Conservation (phyloP, 2,329 filamentous ascomycete species). For the Chaetomium globosum region DNA sequence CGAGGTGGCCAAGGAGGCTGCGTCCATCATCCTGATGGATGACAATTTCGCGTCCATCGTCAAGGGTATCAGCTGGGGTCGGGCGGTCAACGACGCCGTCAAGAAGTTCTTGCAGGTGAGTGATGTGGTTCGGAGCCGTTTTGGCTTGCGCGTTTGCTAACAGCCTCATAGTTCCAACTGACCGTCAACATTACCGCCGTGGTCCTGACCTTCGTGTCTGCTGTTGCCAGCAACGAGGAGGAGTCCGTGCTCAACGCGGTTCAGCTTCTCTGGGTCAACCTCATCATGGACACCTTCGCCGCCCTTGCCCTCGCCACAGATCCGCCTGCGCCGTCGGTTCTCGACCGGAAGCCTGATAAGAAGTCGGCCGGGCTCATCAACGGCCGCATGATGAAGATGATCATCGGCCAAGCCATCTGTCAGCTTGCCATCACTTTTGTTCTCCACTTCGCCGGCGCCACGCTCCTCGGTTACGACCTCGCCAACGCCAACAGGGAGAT, state of each 20-base stretch:
- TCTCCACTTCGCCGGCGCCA: slow-evolving; percentile 66
- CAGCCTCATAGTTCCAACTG: slow-evolving; percentile 57
- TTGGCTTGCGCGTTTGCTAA: slow-evolving; percentile 7
- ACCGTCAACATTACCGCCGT: slow-evolving; percentile 82
- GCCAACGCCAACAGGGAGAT: slow-evolving; percentile 30
- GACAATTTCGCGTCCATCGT: slow-evolving; percentile 67
- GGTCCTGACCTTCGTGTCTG: slow-evolving; percentile 73
- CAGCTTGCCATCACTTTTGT: slow-evolving; percentile 70
- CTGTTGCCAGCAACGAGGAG: slow-evolving; percentile 65
- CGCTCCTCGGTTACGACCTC: slow-evolving; percentile 62
- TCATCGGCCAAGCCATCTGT: slow-evolving; percentile 77
- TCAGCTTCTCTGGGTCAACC: slow-evolving; percentile 79
- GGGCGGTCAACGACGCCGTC: slow-evolving; percentile 66
- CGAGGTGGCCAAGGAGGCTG: slow-evolving; percentile 65
- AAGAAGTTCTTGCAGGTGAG: slow-evolving; percentile 60
- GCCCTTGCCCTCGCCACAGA: slow-evolving; percentile 63
- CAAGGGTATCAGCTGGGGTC: slow-evolving; percentile 66
- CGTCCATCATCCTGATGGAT: slow-evolving; percentile 64
- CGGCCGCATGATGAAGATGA: slow-evolving; percentile 87
- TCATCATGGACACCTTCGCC: slow-evolving; percentile 85
- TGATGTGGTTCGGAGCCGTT: background rate
- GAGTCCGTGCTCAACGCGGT: slow-evolving; percentile 74
- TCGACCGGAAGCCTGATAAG: slow-evolving; percentile 67
- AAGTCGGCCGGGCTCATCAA: slow-evolving; percentile 75
- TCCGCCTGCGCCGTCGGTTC: slow-evolving; percentile 43